Evolutionary conservation across 176 grass and related monocot species (phyloP), one percentile per base, ranked within the genome.

Genomic region (Secale cereale): DNA sequence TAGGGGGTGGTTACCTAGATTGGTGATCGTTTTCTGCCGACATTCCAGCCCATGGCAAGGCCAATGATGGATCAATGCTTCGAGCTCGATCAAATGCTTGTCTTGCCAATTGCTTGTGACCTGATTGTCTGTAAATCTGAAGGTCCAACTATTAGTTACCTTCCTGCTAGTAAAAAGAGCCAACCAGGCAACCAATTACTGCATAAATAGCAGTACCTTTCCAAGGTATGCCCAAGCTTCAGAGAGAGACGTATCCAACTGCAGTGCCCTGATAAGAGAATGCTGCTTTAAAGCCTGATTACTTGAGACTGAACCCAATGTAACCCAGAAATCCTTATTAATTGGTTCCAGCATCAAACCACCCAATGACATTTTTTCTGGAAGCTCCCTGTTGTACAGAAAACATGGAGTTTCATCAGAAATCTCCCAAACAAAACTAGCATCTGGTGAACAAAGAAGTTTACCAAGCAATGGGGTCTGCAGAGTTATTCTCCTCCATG

Each of bases 31-130:
- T 77, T 84, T 92, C 89, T 70, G 88, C 85, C 3, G 93, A 90
- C 89, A 95, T 95, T 83, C 93, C 96, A 81, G 96, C 96, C 96
- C 96, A 98, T 78, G 96, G 91, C 62, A 98, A 91, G 76, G 93
- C 91, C 88, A 98, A 83, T 29, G 93, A 94, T 85, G 93, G 96
- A 80, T 98, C 91, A 80, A 95, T 98, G 84, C 96, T 98, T 88
- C 96, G 89, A 80, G 93, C 87, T 85, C 84, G 91, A 91, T 98
- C 96, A 88, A 94, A 94, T 85, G 91, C 93, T 88, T 98, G 82
- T 69, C 71, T 92, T 80, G 93, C 86, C 86, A 95, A 88, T 78
- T 87, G 83, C 69, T 90, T 92, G 36, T 95, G 93, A 83, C 91
- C 87, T 87, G 91, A 90, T 36, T 90, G 89, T 64, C 93, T 93